Evolutionary conservation across 345 rosid species (phyloP), one percentile per base, ranked within the genome.

Genomic region (Angophora floribunda): DNA sequence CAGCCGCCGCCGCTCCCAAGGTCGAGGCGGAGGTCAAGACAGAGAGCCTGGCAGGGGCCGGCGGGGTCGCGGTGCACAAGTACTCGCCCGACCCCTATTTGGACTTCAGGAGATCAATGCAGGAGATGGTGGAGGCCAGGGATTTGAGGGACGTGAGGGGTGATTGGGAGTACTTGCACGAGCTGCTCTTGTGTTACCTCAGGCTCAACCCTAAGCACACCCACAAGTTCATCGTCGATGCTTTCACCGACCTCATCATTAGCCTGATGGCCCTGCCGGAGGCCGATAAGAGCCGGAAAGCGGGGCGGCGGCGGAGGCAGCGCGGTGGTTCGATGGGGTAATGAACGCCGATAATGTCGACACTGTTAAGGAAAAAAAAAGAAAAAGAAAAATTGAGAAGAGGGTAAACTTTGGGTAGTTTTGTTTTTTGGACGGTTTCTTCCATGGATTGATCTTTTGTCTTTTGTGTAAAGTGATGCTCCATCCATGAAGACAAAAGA

Each of bases 121-220:
- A 90, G 82, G 99, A 96, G 90, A 97, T 97, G 99, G 93, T 97
- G 4, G 97, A 96, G 89, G 96, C 99, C 8, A 94, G 96, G 89
- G 92, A 92, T 70, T 21, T 87, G 26, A 88, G 63, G 47, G 96
- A 95, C 89, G 93, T 91, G 86, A 90, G 70, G 86, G 90, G 75
- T 21, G 91, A 97, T 41, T 93, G 96, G 95, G 97, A 94, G 12
- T 96, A 94, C 88, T 92, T 96, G 85, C 94, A 96, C 16, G 96
- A 97, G 86, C 65, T 97, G 89, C 93, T 97, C 10, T 90, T 94
- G 41, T 96, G 99, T 89, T 97, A 96, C 86, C 94, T 97, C 51
- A 87, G 90, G 0, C 92, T 97, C 87, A 97, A 97, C 88, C n/a
- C 98, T 11, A 90, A 93, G 88, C 92, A 93, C 75, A 91, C 96